Conservation (phyloP, 345 rosid genomes). For the Hibiscus mutabilis region DNA sequence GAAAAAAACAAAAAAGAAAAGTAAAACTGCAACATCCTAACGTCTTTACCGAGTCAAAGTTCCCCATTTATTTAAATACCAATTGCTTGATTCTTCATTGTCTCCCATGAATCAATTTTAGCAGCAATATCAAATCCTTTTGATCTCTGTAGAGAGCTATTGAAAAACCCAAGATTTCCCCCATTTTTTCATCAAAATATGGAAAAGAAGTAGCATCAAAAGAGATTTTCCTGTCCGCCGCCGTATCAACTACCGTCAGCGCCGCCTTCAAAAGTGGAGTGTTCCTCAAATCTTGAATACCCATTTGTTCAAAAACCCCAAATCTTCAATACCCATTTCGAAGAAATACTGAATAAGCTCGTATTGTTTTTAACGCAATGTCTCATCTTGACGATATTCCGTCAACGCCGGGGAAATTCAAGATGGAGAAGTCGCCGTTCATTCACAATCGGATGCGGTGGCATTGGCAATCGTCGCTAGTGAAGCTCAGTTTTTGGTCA, state of each 20-base stretch:
- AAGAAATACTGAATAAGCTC: constrained; percentile 13
- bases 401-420: constrained; percentile 92
- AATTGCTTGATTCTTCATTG: too few species aligned
- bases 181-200: background rate
- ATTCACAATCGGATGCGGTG: constrained; percentile 46
- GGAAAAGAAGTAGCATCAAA: background rate
- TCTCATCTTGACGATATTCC: constrained; percentile 82
- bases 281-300: background rate
- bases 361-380: constrained; percentile 36
- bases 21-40: too few species aligned
- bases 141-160: too few species aligned
- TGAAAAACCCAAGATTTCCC: background rate
- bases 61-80: background rate
- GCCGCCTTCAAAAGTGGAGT: background rate
- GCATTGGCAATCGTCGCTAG: constrained; percentile 72
- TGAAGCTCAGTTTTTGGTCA: constrained; percentile 79
- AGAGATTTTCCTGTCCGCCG: background rate
- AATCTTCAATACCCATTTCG: constrained; percentile 1
- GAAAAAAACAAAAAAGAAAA: background rate
- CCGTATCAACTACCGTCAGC: background rate
- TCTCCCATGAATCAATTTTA: background rate
- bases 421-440: constrained; percentile 84
- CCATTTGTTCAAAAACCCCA: background rate
- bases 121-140: background rate
- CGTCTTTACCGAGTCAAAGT: background rate